Evolutionary conservation across 441 rosid genomes (phyloP), one percentile per base, ranked within the genome.

Genomic region (Adansonia gregorii): DNA sequence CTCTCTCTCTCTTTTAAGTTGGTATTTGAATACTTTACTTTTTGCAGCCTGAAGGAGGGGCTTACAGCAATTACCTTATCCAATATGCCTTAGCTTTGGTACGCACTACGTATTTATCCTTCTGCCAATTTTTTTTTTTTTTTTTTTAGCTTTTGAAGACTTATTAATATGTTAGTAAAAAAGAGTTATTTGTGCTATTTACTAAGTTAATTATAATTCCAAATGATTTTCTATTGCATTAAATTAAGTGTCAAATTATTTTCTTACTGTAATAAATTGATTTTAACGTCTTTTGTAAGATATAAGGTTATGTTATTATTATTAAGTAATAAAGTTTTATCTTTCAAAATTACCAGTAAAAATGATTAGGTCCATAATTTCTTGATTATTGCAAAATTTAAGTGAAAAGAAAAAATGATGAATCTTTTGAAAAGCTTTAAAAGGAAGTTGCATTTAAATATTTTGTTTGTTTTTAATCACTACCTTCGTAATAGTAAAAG

Each of bases 81-180:
- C 98, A 94, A 61, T 94, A 94, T 78, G 97, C 95, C 49, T 79
- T 94, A 77, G 94, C 98, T 11, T 79, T 94, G 97, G 94, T 91
- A 91, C 54, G 83, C 59, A 54, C 35, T 17, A 65, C 14, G 10
- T 63, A 60, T 22, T 1, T 72, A 14, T 39, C 5, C 43, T 24
- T 1, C 20, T 60, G 10, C 54, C 48, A 35, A 11, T 11, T 22
- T 45, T 56, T 11, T 27, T 60, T 41, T 35, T 59, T 14, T 14
- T 54, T 12, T 52, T 3, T 2, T 3, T n/a, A n/a, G 19, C 8
- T 19, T 24, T 8, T 41, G 0, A 10, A 8, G 10, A 6, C 4
- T 60, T 49, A 27, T 63, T 22, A 46, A 46, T 8, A 46, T 46
- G 11, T 46, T 46, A 8, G 12, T 46, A 8, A 46, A 8, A 9